Conservation (phyloP, 805 yeast genomes). For the Sugiyamaella marilandica region DNA sequence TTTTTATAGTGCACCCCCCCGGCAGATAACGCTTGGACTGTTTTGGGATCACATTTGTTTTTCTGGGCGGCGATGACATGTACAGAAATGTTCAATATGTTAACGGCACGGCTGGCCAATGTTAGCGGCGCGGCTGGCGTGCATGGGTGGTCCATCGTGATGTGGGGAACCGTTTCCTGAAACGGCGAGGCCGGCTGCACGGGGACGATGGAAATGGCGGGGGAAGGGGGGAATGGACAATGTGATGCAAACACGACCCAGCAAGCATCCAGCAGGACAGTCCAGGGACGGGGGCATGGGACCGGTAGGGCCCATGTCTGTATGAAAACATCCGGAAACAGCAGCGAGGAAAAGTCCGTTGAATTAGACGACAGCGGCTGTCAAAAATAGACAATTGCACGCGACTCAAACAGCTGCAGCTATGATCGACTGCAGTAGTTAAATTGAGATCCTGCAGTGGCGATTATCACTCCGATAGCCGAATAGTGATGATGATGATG, state of each 20-base stretch:
- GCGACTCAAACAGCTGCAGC: too few species aligned
- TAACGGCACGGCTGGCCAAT: background rate
- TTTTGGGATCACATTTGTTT: background rate
- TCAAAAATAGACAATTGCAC: too few species aligned
- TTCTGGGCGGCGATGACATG: slow-evolving; percentile 3
- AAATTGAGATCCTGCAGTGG: too few species aligned
- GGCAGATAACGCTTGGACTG: background rate
- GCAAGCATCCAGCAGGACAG: background rate
- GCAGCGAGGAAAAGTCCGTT: too few species aligned
- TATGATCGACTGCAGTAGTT: too few species aligned
- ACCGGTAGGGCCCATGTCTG: too few species aligned
- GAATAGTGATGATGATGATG: too few species aligned
- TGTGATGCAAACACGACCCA: background rate
- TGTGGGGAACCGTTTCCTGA: slow-evolving; percentile 1
- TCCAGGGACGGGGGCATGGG: background rate
- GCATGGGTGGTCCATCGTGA: background rate
- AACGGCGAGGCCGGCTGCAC: background rate
- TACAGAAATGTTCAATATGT: slow-evolving; percentile 4
- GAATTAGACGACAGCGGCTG: too few species aligned
- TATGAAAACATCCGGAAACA: too few species aligned
- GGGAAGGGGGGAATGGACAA: background rate
- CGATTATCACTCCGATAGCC: too few species aligned
- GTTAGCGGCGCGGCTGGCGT: background rate
- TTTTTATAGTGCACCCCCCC: background rate
- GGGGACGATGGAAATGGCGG: background rate